Evolutionary conservation across 1,284 basidiomycete species (phyloP), one percentile per base, ranked within the genome.

Genomic region (Trichosporon sp.): DNA sequence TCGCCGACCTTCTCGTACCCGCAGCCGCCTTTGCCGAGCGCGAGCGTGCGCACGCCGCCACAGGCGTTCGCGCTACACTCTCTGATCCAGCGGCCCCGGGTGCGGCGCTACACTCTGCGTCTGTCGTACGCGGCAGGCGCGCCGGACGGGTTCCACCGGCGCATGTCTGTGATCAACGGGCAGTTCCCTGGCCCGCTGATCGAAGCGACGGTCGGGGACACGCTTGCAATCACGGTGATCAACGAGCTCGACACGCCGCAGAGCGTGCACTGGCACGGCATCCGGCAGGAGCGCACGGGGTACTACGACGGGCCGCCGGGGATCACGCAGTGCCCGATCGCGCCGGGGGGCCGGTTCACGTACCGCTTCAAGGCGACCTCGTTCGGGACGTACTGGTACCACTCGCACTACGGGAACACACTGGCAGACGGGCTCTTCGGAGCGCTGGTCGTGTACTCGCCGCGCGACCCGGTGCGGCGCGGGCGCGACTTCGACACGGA

Each of bases 241-340:
- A 80, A 80, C 64, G 44, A 70, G 34, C 73, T 80, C 6, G 70
- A 73, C 42, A 69, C 66, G 5, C 72, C 69, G 5, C 74, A 75
- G 64, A 53, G 72, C 13, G 71, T 80, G 23, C 77, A 80, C 66
- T 80, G 77, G 77, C 78, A 80, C 62, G 78, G 78, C 12, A 75
- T 79, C 42, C 58, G 62, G 9, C 76, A 77, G 69, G 76, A 77
- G 56, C 70, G 73, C 15, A 70, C 75, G 18, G 64, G 66, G 13
- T 63, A 60, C 44, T 77, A 77, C 75, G 78, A 79, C 69, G 78
- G 78, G 38, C 74, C 76, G 12, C 75, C 78, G 3, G 78, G 78
- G n/a, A 47, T 79, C 25, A 72, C 77, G 2, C 84, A 79, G 75
- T 89, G 88, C 72, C 86, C 87, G 1, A 87, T 89, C 68, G 81